Conservation (phyloP, 257 asterid genomes). For the Osmanthus fragrans region DNA sequence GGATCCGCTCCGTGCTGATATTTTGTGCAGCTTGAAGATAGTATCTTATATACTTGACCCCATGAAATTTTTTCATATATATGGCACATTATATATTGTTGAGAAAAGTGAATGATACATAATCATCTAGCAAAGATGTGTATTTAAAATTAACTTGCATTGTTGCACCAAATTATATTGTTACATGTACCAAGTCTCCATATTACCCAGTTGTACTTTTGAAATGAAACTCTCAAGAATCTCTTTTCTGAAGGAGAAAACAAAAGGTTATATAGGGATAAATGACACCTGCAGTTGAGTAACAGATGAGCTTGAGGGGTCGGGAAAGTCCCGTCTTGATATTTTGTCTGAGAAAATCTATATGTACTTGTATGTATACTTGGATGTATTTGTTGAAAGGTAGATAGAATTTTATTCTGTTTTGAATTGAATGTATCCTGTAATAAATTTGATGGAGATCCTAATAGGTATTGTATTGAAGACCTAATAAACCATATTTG, state of each 20-base stretch:
- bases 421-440: not conserved
- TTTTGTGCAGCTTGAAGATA: not conserved
- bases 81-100: not conserved
- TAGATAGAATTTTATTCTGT: not conserved
- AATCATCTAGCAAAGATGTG: not conserved
- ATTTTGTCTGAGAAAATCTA: not conserved
- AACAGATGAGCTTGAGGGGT: not conserved
- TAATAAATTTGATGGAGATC: not conserved
- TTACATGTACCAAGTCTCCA: not conserved
- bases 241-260: not conserved
- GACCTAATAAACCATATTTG: not conserved
- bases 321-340: not conserved
- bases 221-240: not conserved
- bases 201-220: not conserved
- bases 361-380: not conserved
- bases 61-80: not conserved
- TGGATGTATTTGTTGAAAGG: not conserved
- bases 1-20: not conserved
- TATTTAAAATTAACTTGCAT: not conserved
- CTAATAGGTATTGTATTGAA: not conserved
- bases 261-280: not conserved
- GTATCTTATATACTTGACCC: not conserved
- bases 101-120: not conserved
- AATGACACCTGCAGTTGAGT: not conserved
- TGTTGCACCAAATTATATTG: no score